A percentile compares a stretch with the other conserved stretches of the same genome.
phyloP scores from a whole-genome alignment of 768 basidiomycete genomes.

The Neoboletus magnificus region DNA sequence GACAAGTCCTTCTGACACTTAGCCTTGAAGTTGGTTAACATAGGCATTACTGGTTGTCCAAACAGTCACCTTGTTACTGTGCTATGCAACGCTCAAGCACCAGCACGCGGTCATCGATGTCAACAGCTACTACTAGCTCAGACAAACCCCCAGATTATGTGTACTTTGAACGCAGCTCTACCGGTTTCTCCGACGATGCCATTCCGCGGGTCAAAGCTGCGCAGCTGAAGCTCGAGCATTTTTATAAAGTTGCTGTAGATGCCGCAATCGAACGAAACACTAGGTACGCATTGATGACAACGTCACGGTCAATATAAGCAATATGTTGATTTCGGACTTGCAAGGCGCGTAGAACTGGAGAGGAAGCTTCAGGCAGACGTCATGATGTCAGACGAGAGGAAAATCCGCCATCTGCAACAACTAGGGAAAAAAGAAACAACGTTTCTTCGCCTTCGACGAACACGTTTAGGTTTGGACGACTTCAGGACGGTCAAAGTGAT shows the following conservation, averaged over 20 bases:
- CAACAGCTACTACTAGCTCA: slow-evolving; percentile 20
- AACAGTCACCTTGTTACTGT: background rate
- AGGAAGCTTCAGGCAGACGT: slow-evolving; percentile 69
- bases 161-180: slow-evolving; percentile 81
- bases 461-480: slow-evolving; percentile 86
- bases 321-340: slow-evolving; percentile 3
- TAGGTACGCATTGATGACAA: slow-evolving; percentile 48
- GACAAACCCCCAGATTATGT: slow-evolving; percentile 70
- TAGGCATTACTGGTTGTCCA: background rate
- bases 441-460: slow-evolving; percentile 83
- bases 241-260: slow-evolving; percentile 95
- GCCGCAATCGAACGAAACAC: slow-evolving; percentile 91
- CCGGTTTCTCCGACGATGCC: slow-evolving; percentile 76
- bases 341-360: slow-evolving; percentile 85
- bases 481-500: slow-evolving; percentile 98
- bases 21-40: background rate
- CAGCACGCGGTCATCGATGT: slow-evolving; percentile 27
- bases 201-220: slow-evolving; percentile 84
- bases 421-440: slow-evolving; percentile 86
- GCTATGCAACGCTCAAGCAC: slow-evolving; percentile 32
- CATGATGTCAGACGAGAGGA: slow-evolving; percentile 77
- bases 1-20: background rate
- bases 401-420: slow-evolving; percentile 76
- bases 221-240: slow-evolving; percentile 94
- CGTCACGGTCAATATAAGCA: background rate